A percentile compares a stretch with the other conserved stretches of the same genome.
These are phyloP conservation scores for Royoungia palumana DNA, from an alignment of 768 basidiomycete genomes.

Conservation along the genomic window DNA sequence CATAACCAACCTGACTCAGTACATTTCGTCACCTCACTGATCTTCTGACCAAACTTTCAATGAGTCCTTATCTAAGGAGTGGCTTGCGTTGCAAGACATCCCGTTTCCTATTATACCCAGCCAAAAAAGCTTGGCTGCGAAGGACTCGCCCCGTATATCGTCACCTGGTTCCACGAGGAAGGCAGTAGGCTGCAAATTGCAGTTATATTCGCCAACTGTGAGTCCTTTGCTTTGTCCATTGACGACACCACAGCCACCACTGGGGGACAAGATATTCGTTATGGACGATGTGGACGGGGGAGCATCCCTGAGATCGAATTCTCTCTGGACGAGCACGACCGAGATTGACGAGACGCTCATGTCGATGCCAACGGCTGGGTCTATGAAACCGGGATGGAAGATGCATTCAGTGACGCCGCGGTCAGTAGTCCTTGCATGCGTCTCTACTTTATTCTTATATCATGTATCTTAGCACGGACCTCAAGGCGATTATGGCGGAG, in stretches of 20 bases:
- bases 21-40: too few species aligned
- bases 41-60: too few species aligned
- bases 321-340: constrained; percentile 5
- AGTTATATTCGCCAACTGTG: constrained; percentile 3
- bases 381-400: constrained; percentile 45
- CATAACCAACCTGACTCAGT: too few species aligned
- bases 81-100: constrained; percentile 69
- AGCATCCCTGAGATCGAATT: constrained; percentile 23
- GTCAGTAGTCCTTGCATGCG: constrained; percentile 35
- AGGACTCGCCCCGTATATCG: constrained; percentile 31
- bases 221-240: constrained; percentile 28
- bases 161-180: constrained; percentile 25
- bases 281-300: constrained; percentile 75
- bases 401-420: constrained; percentile 42
- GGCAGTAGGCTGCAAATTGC: background rate
- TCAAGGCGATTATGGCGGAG: constrained; percentile 86
- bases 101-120: constrained; percentile 50
- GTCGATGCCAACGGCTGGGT: background rate
- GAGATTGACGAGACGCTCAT: constrained; percentile 1
- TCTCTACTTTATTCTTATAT: constrained; percentile 8
- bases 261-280: constrained; percentile 67
- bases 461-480: constrained; percentile 66
- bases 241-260: constrained; percentile 1
- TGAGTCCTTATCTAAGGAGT: too few species aligned
- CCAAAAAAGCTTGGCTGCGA: constrained; percentile 19